These are phyloP conservation scores for Clavispora phyllophila DNA, from an alignment of 805 yeast species.

Conservation along the genomic window DNA sequence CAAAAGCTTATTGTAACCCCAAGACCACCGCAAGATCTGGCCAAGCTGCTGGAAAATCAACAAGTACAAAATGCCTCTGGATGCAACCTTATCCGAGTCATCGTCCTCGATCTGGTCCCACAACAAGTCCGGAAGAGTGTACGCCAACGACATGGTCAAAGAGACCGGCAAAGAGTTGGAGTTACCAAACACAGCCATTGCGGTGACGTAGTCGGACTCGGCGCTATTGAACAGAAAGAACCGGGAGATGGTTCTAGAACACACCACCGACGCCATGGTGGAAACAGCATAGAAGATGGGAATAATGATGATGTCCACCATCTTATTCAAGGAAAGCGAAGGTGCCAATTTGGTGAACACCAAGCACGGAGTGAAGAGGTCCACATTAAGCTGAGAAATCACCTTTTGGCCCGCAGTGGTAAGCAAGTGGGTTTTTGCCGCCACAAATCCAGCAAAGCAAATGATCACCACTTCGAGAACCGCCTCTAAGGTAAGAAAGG, in stretches of 20 bases:
- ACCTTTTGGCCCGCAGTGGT: constrained; percentile 71
- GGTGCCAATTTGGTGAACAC: constrained; percentile 77
- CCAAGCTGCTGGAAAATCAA: constrained; percentile 79
- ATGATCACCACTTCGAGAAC: constrained; percentile 85
- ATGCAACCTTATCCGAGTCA: constrained; percentile 63
- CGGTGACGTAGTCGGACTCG: constrained; percentile 88
- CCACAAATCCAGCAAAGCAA: constrained; percentile 80
- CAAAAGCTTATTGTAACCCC: constrained; percentile 75
- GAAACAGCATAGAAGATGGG: constrained; percentile 81
- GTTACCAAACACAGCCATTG: constrained; percentile 96
- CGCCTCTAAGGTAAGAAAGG: constrained; percentile 82
- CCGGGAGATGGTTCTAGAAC: constrained; percentile 53
- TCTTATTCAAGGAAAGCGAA: constrained; percentile 65
- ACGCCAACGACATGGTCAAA: constrained; percentile 71
- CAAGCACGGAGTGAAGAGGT: constrained; percentile 91
- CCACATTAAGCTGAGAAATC: constrained; percentile 76
- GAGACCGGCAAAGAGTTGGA: constrained; percentile 94
- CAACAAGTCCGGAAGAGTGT: constrained; percentile 66
- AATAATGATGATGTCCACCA: constrained; percentile 74
- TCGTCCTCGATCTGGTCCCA: constrained; percentile 74
- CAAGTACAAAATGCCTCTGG: constrained; percentile 70
- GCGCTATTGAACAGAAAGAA: constrained; percentile 58
- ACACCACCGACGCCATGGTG: constrained; percentile 67
- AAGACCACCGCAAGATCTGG: constrained; percentile 78
- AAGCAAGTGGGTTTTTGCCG: constrained; percentile 69